A percentile compares a stretch with the other conserved stretches of the same genome.
phyloP scores from a whole-genome alignment of 192 early-diverging fungal genomes.

The Backusella parvicylindrica region DNA sequence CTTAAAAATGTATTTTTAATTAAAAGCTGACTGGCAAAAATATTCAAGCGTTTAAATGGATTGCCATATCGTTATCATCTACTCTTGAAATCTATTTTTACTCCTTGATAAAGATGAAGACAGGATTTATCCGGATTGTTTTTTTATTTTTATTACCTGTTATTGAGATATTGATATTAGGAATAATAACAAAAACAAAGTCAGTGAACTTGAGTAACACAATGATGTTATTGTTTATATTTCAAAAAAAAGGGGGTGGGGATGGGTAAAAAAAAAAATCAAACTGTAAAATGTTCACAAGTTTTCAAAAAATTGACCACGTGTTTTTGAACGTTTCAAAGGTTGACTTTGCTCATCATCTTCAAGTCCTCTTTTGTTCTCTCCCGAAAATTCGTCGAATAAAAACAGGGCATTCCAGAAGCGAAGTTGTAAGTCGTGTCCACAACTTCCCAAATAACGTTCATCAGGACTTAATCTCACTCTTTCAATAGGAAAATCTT shows the following conservation, averaged over 20 bases:
- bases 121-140: background rate
- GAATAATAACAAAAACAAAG: background rate
- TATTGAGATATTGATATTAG: background rate
- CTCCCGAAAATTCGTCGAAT: slow-evolving; percentile 13
- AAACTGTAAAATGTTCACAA: background rate
- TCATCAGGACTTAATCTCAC: slow-evolving; percentile 66
- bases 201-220: background rate
- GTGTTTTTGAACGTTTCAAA: slow-evolving; percentile 11
- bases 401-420: slow-evolving; percentile 85
- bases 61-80: background rate
- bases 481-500: slow-evolving; percentile 87
- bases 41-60: background rate
- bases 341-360: background rate
- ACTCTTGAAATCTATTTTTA: background rate
- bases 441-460: slow-evolving; percentile 74
- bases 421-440: slow-evolving; percentile 84
- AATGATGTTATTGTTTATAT: background rate
- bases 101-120: background rate
- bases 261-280: background rate
- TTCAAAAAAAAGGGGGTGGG: background rate
- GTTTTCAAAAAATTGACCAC: slow-evolving; percentile 3
- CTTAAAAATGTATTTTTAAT: background rate
- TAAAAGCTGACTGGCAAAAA: background rate
- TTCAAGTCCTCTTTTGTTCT: background rate
- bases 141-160: background rate